Conservation (phyloP, 441 rosid genomes). For the Gossypium schwendimanii region DNA sequence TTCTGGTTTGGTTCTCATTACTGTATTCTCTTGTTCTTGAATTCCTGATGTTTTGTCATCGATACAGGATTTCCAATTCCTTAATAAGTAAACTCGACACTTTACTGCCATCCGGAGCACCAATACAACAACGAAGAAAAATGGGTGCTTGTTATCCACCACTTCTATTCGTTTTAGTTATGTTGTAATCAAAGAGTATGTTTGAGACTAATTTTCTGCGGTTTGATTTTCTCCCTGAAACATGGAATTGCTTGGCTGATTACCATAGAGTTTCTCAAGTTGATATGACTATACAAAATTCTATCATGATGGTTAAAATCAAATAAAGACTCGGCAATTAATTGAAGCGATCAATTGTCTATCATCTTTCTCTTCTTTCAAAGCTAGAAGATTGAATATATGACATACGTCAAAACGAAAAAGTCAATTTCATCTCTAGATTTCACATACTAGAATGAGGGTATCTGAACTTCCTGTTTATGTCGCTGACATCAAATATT, state of each 20-base stretch:
- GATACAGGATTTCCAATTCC: slow-evolving; percentile 46
- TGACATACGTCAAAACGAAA: neutral
- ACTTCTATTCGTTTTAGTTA: neutral
- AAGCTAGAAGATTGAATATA: neutral
- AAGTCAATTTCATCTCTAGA: neutral
- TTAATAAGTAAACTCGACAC: slow-evolving; percentile 60
- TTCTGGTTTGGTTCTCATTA: neutral
- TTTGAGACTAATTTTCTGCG: neutral
- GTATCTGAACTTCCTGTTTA: neutral
- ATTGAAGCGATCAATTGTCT: neutral
- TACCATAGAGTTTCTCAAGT: neutral
- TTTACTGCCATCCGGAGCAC: slow-evolving; percentile 55
- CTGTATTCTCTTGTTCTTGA: neutral
- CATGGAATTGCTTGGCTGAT: no score
- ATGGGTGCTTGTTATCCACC: slow-evolving; percentile 42
- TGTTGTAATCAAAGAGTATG: neutral
- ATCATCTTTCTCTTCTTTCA: neutral
- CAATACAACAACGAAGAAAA: slow-evolving; percentile 72
- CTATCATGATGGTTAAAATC: slow-evolving; percentile 1
- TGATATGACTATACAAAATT: neutral
- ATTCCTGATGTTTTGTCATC: neutral
- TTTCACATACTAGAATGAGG: slow-evolving; percentile 8
- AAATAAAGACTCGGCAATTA: neutral
- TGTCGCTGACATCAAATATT: slow-evolving; percentile 26
- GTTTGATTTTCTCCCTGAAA: neutral